Evolutionary conservation across 768 basidiomycete genomes (phyloP).

Genomic region (Calocera cornea): DNA sequence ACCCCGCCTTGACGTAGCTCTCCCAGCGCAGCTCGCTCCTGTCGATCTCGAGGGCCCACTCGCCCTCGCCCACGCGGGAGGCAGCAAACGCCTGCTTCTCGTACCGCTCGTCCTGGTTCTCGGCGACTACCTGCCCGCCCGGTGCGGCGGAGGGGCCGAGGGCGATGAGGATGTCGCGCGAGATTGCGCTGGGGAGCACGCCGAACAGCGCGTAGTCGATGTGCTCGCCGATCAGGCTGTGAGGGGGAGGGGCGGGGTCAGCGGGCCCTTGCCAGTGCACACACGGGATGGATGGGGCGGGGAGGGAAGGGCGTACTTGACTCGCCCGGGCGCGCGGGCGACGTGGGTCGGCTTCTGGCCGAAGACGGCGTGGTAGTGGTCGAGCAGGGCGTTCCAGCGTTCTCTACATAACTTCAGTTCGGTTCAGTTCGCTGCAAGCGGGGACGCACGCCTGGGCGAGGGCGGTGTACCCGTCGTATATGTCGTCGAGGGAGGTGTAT

Average conservation of each 20-base stretch:
- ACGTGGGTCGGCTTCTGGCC: slow-evolving; percentile 56
- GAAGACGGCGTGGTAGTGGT: slow-evolving; percentile 50
- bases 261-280: neutral
- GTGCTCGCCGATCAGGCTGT: slow-evolving; percentile 48
- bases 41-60: slow-evolving; percentile 66
- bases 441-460: slow-evolving; percentile 36
- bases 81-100: slow-evolving; percentile 46
- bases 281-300: no score
- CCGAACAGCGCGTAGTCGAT: slow-evolving; percentile 77
- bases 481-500: slow-evolving; percentile 41
- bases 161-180: slow-evolving; percentile 71
- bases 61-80: slow-evolving; percentile 27
- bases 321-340: slow-evolving; percentile 63
- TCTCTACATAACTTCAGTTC: neutral
- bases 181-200: slow-evolving; percentile 72
- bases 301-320: slow-evolving; percentile 41
- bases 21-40: slow-evolving; percentile 63
- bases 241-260: neutral
- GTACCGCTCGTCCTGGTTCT: slow-evolving; percentile 40
- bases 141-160: slow-evolving; percentile 33
- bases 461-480: slow-evolving; percentile 43
- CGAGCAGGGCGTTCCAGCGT: slow-evolving; percentile 46
- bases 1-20: slow-evolving; percentile 77
- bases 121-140: slow-evolving; percentile 25
- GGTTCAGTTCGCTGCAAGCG: neutral